Conservation (phyloP, 257 asterid species). For the Solanum clarkiae region DNA sequence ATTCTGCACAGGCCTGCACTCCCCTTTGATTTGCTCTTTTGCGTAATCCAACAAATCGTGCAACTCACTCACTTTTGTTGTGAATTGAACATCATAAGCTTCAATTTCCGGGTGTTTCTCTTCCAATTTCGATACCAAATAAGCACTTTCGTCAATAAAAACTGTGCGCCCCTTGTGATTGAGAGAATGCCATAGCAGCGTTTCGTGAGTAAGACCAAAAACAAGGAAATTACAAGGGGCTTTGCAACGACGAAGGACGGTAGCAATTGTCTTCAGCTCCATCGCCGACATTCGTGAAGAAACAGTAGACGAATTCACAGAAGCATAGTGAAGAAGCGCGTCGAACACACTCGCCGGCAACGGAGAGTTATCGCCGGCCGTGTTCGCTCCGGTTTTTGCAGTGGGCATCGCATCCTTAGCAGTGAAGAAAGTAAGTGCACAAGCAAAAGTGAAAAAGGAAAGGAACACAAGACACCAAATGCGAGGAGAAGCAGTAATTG, state of each 20-base stretch:
- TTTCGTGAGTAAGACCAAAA: constrained; percentile 70
- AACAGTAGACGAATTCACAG: constrained; percentile 21
- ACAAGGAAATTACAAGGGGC: constrained; percentile 66
- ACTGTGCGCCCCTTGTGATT: constrained; percentile 75
- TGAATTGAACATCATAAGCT: constrained; percentile 64
- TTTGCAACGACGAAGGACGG: constrained; percentile 50
- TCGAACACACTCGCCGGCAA: constrained; percentile 34
- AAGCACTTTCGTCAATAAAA: constrained; percentile 54
- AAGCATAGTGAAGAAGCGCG: constrained; percentile 68
- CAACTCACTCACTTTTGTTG: constrained; percentile 58
- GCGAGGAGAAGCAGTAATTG: constrained; percentile 30
- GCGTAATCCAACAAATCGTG: constrained; percentile 39
- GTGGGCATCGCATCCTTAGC: constrained; percentile 22
- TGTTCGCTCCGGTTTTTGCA: neutral
- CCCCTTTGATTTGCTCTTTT: constrained; percentile 18
- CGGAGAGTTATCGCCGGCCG: constrained; percentile 6
- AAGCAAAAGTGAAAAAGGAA: constrained; percentile 45
- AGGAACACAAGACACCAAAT: constrained; percentile 34
- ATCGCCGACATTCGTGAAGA: constrained; percentile 36
- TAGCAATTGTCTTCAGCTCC: constrained; percentile 41
- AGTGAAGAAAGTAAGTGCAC: constrained; percentile 45
- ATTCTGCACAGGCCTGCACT: constrained; percentile 72
- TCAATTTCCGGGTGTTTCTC: constrained; percentile 48
- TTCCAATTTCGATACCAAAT: constrained; percentile 35
- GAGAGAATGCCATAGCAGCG: constrained; percentile 64